Evolutionary conservation across 768 basidiomycete species (phyloP).

Genomic region (Saitozyma podzolica): DNA sequence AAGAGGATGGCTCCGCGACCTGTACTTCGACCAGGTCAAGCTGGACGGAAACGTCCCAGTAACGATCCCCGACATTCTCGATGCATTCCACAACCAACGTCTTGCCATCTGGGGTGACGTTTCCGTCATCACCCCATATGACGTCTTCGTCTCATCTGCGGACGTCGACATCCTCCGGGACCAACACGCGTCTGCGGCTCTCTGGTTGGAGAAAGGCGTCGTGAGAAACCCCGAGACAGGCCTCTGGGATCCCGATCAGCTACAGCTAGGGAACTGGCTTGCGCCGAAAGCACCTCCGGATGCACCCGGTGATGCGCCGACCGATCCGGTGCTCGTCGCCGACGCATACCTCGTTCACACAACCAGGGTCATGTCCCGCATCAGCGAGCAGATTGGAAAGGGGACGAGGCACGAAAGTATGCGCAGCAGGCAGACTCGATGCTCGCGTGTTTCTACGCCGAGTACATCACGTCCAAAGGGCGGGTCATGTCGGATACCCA

Average conservation of each 20-base stretch:
- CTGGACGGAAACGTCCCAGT: constrained; percentile 21
- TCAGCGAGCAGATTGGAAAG: constrained; percentile 31
- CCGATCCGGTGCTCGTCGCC: constrained; percentile 41
- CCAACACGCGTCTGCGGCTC: constrained; percentile 37
- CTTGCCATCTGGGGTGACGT: constrained; percentile 43
- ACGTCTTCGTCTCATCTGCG: constrained; percentile 25
- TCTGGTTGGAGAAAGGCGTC: constrained; percentile 44
- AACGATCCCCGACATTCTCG: constrained; percentile 37
- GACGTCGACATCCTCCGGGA: constrained; percentile 26
- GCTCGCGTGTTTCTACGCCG: constrained; percentile 25
- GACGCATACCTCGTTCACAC: constrained; percentile 45
- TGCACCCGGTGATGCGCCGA: constrained; percentile 28
- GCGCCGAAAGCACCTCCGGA: constrained; percentile 31
- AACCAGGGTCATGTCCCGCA: constrained; percentile 22
- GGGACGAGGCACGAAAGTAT: constrained; percentile 26
- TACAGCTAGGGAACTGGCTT: constrained; percentile 10
- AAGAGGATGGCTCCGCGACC: constrained; percentile 39
- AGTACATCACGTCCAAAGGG: constrained; percentile 40
- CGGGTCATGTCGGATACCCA: constrained; percentile 42
- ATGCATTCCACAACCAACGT: background rate
- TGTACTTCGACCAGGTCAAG: constrained; percentile 32
- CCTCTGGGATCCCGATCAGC: constrained; percentile 27
- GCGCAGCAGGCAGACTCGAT: constrained; percentile 15
- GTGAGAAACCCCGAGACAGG: constrained; percentile 26
- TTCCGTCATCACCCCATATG: constrained; percentile 34